These are phyloP conservation scores for Gaeumannomyces sp. DNA, from an alignment of 2,329 filamentous ascomycete species.

Conservation along the genomic window DNA sequence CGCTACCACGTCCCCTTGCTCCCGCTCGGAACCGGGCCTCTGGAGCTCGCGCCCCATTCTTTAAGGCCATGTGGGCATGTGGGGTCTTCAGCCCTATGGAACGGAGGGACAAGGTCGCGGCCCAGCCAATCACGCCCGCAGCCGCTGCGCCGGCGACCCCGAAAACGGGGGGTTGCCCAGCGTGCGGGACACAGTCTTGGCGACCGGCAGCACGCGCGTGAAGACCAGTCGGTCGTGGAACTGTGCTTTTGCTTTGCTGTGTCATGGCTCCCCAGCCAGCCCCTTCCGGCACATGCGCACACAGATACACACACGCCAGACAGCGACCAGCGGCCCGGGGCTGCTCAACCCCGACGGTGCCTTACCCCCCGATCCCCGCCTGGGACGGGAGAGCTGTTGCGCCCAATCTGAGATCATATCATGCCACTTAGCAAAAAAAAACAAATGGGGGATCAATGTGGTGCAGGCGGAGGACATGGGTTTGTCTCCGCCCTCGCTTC, in stretches of 20 bases:
- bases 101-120: not conserved
- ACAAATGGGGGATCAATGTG: not conserved
- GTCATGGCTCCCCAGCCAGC: too few relatives aligned
- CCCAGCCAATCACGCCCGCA: not conserved
- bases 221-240: not conserved
- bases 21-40: not conserved
- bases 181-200: not conserved
- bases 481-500: not conserved
- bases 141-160: not conserved
- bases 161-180: not conserved
- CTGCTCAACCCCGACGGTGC: too few relatives aligned
- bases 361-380: not conserved
- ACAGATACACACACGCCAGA: too few relatives aligned
- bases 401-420: not conserved
- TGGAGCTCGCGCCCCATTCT: constrained; percentile 1
- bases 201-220: not conserved
- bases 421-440: not conserved
- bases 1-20: not conserved
- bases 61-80: not conserved
- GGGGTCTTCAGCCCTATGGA: not conserved
- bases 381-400: too few relatives aligned
- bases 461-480: too few relatives aligned
- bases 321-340: too few relatives aligned
- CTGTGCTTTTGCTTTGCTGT: not conserved
- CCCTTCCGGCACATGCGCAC: too few relatives aligned